Evolutionary conservation across 257 asterid genomes (phyloP), one percentile per base, ranked within the genome.

Genomic region (Rubia yunnanensis): DNA sequence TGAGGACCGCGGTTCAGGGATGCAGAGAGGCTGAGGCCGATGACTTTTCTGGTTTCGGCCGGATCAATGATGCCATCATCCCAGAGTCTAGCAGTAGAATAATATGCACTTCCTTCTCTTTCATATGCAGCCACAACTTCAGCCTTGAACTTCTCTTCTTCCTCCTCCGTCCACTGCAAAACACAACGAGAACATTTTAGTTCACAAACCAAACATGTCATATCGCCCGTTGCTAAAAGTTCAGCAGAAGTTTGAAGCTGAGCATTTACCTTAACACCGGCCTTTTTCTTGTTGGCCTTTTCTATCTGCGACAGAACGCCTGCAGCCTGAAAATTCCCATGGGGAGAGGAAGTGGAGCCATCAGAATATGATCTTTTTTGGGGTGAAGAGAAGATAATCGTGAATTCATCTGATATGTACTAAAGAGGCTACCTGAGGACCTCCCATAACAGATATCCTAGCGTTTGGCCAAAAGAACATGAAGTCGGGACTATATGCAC

Each of bases 381-480:
- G 49, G 1, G 41, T 11, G 48, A 39, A 39, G 17, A 22, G 24
- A 24, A 18, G 23, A 62, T 23, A 10, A 63, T 20, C n/a, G 7
- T 18, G 35, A 10, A 26, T 20, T 54, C 30, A 36, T 41, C 38
- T 17, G 61, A 1, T 65, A 52, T 13, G 68, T 18, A 38, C 13
- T 44, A 23, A 57, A 72, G 44, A 49, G 24, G n/a, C 28, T 83
- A 89, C 99, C 97, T 92, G 99, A 80, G 94, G 74, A 69, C 99
- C 99, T 60, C 99, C 99, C 99, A 94, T 94, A 22, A 94, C 97
- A 61, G 96, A 94, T 80, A 94, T 85, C 81, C 86, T 82, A 62
- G 97, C 96, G 74, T 94, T 94, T 48, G 99, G 99, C 99, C 99
- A 94, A 50, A 86, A 82, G 85, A 89, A 89, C 90, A 88, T 81